phyloP scores from a whole-genome alignment of 176 grass and related monocot genomes.

The Saccharum officinarum region DNA sequence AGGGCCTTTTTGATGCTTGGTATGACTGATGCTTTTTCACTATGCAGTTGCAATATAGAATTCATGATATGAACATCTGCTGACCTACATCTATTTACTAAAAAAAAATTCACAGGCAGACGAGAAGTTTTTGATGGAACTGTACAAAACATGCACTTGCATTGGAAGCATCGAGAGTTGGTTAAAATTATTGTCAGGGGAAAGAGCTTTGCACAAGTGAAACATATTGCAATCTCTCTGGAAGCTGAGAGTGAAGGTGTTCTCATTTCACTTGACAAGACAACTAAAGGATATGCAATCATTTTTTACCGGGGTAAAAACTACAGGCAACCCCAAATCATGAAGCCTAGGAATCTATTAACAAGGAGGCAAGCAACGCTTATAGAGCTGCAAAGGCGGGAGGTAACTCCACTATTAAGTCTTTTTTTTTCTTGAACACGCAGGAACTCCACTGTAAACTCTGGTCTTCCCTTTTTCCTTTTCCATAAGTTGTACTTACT shows the following conservation, averaged over 20 bases:
- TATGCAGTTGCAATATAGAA: constrained; percentile 23
- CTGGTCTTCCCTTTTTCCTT: not conserved
- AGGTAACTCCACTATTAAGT: constrained; percentile 54
- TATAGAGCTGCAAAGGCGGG: constrained; percentile 90
- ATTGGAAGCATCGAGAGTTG: constrained; percentile 91
- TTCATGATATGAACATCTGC: constrained; percentile 9
- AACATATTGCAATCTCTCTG: constrained; percentile 88
- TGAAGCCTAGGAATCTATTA: constrained; percentile 77
- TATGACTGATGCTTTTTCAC: constrained; percentile 40
- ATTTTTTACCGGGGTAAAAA: constrained; percentile 91
- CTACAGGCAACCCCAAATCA: constrained; percentile 67
- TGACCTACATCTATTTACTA: constrained; percentile 9
- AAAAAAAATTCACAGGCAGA: constrained; percentile 57
- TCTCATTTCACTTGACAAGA: constrained; percentile 92
- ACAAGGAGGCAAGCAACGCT: constrained; percentile 73
- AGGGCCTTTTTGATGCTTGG: constrained; percentile 76
- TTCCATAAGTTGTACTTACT: not conserved
- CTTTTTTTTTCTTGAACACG: not conserved
- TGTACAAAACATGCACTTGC: constrained; percentile 91
- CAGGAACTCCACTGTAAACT: constrained; percentile 18
- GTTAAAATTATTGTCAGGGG: constrained; percentile 85
- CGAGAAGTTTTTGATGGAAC: constrained; percentile 92
- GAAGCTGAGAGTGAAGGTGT: constrained; percentile 95
- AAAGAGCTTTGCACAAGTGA: constrained; percentile 86
- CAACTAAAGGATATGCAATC: constrained; percentile 86